Evolutionary conservation across 805 yeast species (phyloP).

Genomic region (Vanderwaltozyma yarrowii): DNA sequence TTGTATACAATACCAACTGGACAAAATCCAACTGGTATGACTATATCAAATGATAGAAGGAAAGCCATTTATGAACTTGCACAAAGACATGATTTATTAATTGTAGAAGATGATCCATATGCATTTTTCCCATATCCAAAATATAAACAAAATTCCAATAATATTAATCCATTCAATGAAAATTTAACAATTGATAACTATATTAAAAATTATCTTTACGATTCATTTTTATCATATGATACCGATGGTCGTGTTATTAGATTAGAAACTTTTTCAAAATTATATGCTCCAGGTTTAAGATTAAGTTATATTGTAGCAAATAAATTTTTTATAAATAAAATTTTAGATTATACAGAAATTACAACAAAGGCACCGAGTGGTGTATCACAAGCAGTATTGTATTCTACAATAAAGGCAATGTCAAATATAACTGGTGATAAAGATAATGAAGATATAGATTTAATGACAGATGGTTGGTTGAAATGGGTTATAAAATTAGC

Average conservation of each 20-base stretch:
- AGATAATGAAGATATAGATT: slow-evolving; percentile 1
- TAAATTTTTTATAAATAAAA: slow-evolving; percentile 34
- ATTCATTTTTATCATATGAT: slow-evolving; percentile 44
- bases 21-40: slow-evolving; percentile 57
- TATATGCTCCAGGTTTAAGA: slow-evolving; percentile 59
- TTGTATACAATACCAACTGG: slow-evolving; percentile 60
- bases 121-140: slow-evolving; percentile 45
- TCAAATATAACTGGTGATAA: slow-evolving; percentile 11
- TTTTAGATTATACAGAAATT: slow-evolving; percentile 33
- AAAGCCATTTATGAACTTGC: slow-evolving; percentile 42
- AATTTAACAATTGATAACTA: slow-evolving; percentile 31
- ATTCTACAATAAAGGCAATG: slow-evolving; percentile 38
- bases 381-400: slow-evolving; percentile 42
- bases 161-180: slow-evolving; percentile 17
- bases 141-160: slow-evolving; percentile 25
- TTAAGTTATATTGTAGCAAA: slow-evolving; percentile 50
- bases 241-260: slow-evolving; percentile 51
- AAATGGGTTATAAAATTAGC: slow-evolving; percentile 41
- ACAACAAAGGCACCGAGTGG: slow-evolving; percentile 50
- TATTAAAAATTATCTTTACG: slow-evolving; percentile 35
- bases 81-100: slow-evolving; percentile 45
- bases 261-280: slow-evolving; percentile 55
- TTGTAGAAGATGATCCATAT: slow-evolving; percentile 64
- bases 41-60: slow-evolving; percentile 40
- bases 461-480: slow-evolving; percentile 36